Conservation (phyloP, 2,329 filamentous ascomycete genomes). For the Botryotinia globosa region DNA sequence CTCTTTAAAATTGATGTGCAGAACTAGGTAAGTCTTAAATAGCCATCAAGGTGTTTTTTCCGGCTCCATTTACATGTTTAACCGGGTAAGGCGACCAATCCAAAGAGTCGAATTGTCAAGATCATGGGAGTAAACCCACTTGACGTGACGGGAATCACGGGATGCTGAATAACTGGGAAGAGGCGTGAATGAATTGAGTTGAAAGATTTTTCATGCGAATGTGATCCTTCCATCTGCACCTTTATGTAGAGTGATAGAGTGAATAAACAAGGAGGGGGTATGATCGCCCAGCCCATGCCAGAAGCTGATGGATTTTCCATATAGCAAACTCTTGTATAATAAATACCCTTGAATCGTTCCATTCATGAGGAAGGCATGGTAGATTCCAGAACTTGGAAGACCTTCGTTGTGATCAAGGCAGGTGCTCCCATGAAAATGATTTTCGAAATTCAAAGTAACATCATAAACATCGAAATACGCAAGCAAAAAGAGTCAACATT, state of each 20-base stretch:
- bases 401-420: constrained; percentile 1
- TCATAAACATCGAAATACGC: not conserved
- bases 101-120: not conserved
- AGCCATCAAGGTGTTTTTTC: constrained; percentile 15
- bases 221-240: not conserved
- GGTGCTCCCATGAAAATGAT: not conserved
- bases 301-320: not conserved
- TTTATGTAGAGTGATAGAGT: not conserved
- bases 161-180: not conserved
- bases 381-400: not conserved
- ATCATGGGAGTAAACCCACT: not conserved
- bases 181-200: not conserved
- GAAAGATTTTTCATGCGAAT: not conserved
- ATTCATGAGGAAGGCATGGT: not conserved
- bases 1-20: not conserved
- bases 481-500: not conserved
- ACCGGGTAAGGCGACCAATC: constrained; percentile 1
- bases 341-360: not conserved
- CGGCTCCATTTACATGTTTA: not conserved
- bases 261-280: not conserved
- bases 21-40: too few species aligned
- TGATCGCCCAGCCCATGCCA: not conserved
- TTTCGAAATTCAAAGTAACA: not conserved
- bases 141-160: too few species aligned
- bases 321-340: not conserved